Evolutionary conservation across 257 asterid species (phyloP).

Genomic region (Paraleonurus japonicus): DNA sequence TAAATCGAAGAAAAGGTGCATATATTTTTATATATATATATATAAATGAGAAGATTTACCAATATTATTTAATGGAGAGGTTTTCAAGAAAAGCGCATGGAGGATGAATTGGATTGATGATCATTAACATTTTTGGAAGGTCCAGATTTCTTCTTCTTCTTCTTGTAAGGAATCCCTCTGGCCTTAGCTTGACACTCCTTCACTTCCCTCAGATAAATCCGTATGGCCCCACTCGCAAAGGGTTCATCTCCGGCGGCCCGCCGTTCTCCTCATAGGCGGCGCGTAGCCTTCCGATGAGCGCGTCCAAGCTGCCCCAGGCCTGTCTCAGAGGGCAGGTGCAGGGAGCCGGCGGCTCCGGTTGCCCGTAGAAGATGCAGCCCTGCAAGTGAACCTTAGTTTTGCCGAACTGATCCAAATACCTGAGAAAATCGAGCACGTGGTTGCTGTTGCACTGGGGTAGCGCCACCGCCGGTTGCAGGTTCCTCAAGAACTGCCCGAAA

Average conservation of each 20-base stretch:
- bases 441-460: conserved; percentile 53
- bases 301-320: conserved; percentile 88
- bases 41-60: background rate
- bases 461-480: conserved; percentile 61
- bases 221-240: conserved; percentile 60
- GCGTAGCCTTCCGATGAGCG: conserved; percentile 69
- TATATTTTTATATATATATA: no score
- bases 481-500: conserved; percentile 67
- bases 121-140: background rate
- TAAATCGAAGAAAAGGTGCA: no score
- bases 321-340: conserved; percentile 75
- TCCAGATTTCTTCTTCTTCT: conserved; percentile 53
- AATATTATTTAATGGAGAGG: background rate
- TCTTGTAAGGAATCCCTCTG: conserved; percentile 71
- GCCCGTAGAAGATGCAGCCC: conserved; percentile 76
- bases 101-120: conserved; percentile 47
- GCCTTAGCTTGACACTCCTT: conserved; percentile 74
- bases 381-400: conserved; percentile 76
- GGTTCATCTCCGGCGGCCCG: conserved; percentile 69
- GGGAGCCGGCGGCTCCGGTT: conserved; percentile 82
- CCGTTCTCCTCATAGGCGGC: conserved; percentile 91
- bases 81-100: conserved; percentile 50
- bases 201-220: conserved; percentile 72
- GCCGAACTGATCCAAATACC: conserved; percentile 75
- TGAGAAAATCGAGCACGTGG: conserved; percentile 62